A percentile compares a stretch with the other conserved stretches of the same genome.
These are phyloP conservation scores for Xylaria flabelliformis DNA, from an alignment of 495 filamentous ascomycete genomes.

Conservation along the genomic window DNA sequence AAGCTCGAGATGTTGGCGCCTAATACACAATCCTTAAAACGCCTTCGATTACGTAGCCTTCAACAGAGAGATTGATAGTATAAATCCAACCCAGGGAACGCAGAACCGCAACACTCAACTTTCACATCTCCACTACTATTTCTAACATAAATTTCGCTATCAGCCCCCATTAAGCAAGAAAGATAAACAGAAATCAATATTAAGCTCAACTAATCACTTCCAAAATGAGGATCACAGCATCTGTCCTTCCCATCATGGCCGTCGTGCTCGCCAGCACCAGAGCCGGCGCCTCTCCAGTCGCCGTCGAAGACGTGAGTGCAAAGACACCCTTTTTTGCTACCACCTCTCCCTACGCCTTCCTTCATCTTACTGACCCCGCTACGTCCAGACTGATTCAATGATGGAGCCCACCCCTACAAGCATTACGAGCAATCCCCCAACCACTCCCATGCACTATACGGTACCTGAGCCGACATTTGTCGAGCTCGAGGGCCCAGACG, in stretches of 20 bases:
- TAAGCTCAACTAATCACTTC: neutral
- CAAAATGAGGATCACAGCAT: conserved; percentile 7
- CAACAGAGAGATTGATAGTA: too few species aligned
- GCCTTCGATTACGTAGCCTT: neutral
- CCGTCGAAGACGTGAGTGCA: neutral
- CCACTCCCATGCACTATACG: neutral
- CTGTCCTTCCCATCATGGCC: neutral
- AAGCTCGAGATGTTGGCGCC: neutral
- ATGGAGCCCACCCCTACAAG: neutral
- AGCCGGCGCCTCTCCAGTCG: neutral
- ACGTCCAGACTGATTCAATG: neutral
- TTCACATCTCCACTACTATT: neutral
- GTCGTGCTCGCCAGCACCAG: neutral
- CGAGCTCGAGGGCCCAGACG: too few species aligned
- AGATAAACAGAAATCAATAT: neutral
- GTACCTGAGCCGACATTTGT: too few species aligned
- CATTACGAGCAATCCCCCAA: neutral
- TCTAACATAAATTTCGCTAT: neutral
- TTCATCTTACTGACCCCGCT: neutral
- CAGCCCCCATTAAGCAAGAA: neutral
- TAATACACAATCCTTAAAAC: neutral
- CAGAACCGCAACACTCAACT: neutral
- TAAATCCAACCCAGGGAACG: neutral
- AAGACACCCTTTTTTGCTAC: neutral
- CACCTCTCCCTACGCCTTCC: neutral